Conservation (phyloP, 2,329 filamentous ascomycete genomes). For the Fusarium citri region DNA sequence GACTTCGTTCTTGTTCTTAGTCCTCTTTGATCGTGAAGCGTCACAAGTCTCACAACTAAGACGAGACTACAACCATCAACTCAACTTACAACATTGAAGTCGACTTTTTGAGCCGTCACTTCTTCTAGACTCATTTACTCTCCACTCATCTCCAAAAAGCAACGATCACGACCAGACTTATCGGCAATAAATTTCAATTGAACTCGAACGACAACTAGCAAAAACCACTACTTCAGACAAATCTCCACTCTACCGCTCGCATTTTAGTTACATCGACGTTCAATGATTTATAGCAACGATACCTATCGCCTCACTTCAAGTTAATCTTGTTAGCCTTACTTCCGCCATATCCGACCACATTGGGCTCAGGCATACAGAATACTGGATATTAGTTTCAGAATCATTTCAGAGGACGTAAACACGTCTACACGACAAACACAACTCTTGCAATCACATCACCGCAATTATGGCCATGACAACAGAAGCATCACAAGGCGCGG, state of each 20-base stretch:
- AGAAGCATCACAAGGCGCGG: constrained; percentile 43
- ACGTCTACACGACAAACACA: not conserved
- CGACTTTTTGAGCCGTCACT: constrained; percentile 33
- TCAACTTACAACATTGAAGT: constrained; percentile 32
- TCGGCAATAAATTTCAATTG: constrained; percentile 6
- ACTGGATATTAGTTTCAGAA: not conserved
- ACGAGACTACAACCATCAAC: constrained; percentile 34
- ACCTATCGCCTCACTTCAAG: constrained; percentile 1
- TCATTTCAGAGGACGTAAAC: not conserved
- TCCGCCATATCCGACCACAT: constrained; percentile 17
- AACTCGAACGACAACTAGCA: constrained; percentile 13
- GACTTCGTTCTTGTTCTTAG: constrained; percentile 12
- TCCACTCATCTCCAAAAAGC: constrained; percentile 26
- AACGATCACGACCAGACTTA: constrained; percentile 20
- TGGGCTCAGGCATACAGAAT: not conserved
- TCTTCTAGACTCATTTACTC: constrained; percentile 23
- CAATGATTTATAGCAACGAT: constrained; percentile 33
- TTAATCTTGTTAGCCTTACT: constrained; percentile 7
- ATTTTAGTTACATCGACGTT: constrained; percentile 26
- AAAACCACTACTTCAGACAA: constrained; percentile 6
- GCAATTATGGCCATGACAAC: constrained; percentile 37
- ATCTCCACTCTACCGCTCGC: constrained; percentile 43
- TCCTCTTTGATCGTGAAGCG: constrained; percentile 29
- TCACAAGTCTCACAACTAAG: constrained; percentile 17
- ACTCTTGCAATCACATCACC: constrained; percentile 2